Base-by-base conservation (phyloP, 1,284 basidiomycete genomes). In the Ceratobasidium sp. region DNA sequence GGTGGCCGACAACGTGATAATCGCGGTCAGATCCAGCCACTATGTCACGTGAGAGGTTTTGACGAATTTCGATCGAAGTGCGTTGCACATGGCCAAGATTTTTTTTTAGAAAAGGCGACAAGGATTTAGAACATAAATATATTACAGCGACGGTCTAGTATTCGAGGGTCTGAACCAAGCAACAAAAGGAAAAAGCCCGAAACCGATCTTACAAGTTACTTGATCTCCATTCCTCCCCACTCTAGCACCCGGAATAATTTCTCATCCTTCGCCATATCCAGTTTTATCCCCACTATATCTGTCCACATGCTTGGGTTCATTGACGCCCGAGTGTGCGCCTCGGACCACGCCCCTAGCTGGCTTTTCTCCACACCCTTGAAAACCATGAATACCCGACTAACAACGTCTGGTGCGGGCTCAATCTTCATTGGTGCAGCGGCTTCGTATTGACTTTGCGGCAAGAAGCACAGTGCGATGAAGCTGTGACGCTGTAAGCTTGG, bases 301-400 rank as follows among this genome's bases (percentile, higher is more conserved):
- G 50, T 59, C 76, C 78, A 79, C 26, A 76, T 64, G 1, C 55
- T 59, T 0, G 71, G 71, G 30, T 74, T 67, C 36, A 6, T 41
- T 30, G 4, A n/a, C n/a, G 76, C 78, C 1, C 78, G 73, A 18
- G 23, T 36, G 1, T 53, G 43, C 21, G 79, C 78, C 0, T 57
- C 71, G 2, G 21, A n/a, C 80, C 80, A 81, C 1, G 30, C 34
- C 9, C 46, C 67, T 2, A 77, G 26, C 4, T 79, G 76, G 3
- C 73, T 75, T 23, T 78, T 74, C 1, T 73, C 45, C 4, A 85
- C 77, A 6, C 82, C 83, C 21, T 78, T 77, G 78, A 84, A 85
- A 8, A 85, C 76, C 82, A 86, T 83, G 74, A 85, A 85, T 3
- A 85, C 79, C 6, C 84, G 81, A 0, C 80, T 83, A 9, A 83